Evolutionary conservation across 768 basidiomycete species (phyloP), one percentile per base, ranked within the genome.

Genomic region (Boletus patriciae): DNA sequence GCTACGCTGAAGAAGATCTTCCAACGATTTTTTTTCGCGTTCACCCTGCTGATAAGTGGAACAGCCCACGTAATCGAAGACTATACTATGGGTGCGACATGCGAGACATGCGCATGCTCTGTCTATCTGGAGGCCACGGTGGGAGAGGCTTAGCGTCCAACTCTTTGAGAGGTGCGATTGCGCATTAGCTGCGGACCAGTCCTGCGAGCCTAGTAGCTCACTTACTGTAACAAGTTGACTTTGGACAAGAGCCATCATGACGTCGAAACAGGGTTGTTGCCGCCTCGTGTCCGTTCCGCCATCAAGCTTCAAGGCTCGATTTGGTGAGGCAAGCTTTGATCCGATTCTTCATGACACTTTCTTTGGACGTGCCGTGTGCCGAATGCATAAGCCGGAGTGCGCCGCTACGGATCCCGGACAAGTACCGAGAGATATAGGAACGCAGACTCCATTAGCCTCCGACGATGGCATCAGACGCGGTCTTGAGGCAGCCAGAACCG

Each of bases 61-160:
- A 42, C n/a, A 6, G 21, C 1, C 38, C 40, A 63, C 66, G 59
- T 66, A 66, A 67, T 58, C 37, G 54, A 67, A 67, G 65, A 10
- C 46, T 6, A 19, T 15, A 13, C 4, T 21, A 41, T 23, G 10
- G 11, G 33, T 15, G 33, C 34, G 25, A 25, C 25, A n/a, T n/a
- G n/a, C n/a, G n/a, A n/a, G 19, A 27, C 19, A 38, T 15, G 49
- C 8, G 29, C 21, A 10, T 36, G 38, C 38, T 31, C 29, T 54
- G 18, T 29, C 19, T 21, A 43, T 47, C 59, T 40, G 54, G n/a
- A 11, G 34, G n/a, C 5, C 15, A 6, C 13, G 37, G 12, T n/a
- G 27, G 43, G 21, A 5, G 38, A 27, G 11, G 10, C 31, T 6
- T 51, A 25, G 49, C 23, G 15, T 42, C 40, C 40, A 1, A 9